phyloP scores from a whole-genome alignment of 306 rosid genomes.

The Alnus rubra region DNA sequence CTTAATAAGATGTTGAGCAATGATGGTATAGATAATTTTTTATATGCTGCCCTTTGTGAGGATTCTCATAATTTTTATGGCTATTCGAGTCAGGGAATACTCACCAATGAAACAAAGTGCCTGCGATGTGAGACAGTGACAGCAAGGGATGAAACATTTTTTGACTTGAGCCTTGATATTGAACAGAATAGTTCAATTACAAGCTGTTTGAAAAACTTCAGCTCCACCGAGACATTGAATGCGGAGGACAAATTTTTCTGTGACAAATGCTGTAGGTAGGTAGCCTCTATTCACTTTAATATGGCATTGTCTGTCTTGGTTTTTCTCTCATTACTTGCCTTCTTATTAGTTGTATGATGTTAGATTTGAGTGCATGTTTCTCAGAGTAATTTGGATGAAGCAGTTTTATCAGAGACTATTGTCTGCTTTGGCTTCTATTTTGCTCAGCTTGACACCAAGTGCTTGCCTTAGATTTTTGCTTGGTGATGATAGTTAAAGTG shows the following conservation, averaged over 20 bases:
- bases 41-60: not conserved
- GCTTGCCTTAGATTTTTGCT: not conserved
- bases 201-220: conserved; percentile 97
- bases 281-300: conserved; percentile 2
- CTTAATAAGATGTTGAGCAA: not conserved
- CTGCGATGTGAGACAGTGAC: conserved; percentile 98
- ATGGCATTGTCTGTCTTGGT: conserved; percentile 6
- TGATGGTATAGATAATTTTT: not conserved
- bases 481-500: not conserved
- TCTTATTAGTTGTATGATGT: conserved; percentile 11
- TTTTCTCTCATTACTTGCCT: not conserved
- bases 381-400: not conserved
- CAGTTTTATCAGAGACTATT: not conserved
- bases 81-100: conserved; percentile 75
- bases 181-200: conserved; percentile 99
- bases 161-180: conserved; percentile 97
- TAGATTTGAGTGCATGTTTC: not conserved
- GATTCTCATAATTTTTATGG: conserved; percentile 43
- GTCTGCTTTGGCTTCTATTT: not conserved
- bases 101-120: conserved; percentile 98
- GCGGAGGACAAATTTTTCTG: conserved; percentile 99
- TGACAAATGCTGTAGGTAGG: conserved; percentile 99
- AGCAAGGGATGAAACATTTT: conserved; percentile 92
- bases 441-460: not conserved
- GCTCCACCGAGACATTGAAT: conserved; percentile 95